Evolutionary conservation across 257 asterid genomes (phyloP), one percentile per base, ranked within the genome.

Genomic region (Mitragyna speciosa): DNA sequence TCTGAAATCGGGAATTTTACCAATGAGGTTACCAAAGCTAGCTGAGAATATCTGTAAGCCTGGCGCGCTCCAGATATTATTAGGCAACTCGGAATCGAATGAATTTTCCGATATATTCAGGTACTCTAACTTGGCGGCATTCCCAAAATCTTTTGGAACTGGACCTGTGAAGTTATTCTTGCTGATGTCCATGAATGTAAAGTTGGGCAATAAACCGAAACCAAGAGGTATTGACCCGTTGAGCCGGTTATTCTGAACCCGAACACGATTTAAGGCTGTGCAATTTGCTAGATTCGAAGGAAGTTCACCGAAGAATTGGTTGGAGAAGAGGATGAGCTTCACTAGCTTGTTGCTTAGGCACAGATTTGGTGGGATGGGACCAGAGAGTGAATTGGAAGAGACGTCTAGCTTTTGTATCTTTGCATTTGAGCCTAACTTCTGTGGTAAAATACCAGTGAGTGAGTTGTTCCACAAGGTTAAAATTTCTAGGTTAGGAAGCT

Each of bases 181-280:
- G 89, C 99, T 91, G 59, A 92, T 20, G 64, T 96, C 99, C 67
- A 89, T 80, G 87, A 59, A 96, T 0, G 95, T 89, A 49, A 94
- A 88, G 72, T 90, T 92, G 0, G 92, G 89, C 84, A 90, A 71
- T 33, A 89, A 86, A 1, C 97, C 98, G 15, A 96, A 96, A 6
- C 99, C 98, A 0, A 59, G 41, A 0, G 98, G 98, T 6, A 96
- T 91, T 6, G 98, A 88, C 19, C 99, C 97, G 69, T 90, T 96
- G 72, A 94, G 91, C 1, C 17, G 77, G 90, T 96, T 96, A 78
- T 89, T 82, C n/a, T 92, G 97, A 52, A 88, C 87, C 77, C 99
- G 87, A 1, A 94, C 74, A 8, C 99, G 87, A 17, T 68, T 48
- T 54, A 96, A 72, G 17, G 96, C 74, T 10, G 89, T 86, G 66